Conservation (phyloP, 371 early-diverging fungal genomes). For the Catenaria anguillulae region DNA sequence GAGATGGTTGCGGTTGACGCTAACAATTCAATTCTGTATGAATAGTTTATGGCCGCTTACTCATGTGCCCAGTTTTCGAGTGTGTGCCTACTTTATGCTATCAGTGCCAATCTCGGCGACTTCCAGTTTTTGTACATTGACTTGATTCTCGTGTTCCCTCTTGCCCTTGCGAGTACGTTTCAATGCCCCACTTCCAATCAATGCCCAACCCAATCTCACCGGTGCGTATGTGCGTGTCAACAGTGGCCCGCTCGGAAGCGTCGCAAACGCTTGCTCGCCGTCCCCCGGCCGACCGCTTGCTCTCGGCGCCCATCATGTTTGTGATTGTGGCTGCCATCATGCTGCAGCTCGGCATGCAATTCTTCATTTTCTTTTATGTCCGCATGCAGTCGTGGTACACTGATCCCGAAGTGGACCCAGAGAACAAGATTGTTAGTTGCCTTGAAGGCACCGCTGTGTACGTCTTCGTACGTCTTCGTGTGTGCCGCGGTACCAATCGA, state of each 20-base stretch:
- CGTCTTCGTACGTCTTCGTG: conserved; percentile 18
- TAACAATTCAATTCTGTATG: too few species aligned
- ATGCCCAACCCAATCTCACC: too few species aligned
- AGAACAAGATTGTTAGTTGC: conserved; percentile 50
- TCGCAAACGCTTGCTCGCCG: conserved; percentile 50
- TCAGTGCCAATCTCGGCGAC: conserved; percentile 77
- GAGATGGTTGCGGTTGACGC: too few species aligned
- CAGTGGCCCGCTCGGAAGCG: conserved; percentile 76
- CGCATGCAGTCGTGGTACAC: conserved; percentile 59
- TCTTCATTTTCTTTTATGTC: conserved; percentile 52
- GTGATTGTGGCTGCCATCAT: conserved; percentile 61
- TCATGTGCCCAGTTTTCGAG: too few species aligned
- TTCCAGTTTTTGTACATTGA: conserved; percentile 78
- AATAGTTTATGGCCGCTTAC: too few species aligned
- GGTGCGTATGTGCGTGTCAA: too few species aligned
- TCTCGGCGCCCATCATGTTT: conserved; percentile 75
- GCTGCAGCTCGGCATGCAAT: conserved; percentile 59
- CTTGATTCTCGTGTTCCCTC: conserved; percentile 71
- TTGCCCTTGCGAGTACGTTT: conserved; percentile 79
- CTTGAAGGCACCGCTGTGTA: conserved; percentile 85
- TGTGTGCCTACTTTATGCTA: conserved; percentile 70
- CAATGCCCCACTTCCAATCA: too few species aligned
- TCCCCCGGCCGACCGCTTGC: conserved; percentile 76
- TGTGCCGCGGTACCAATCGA: too few species aligned
- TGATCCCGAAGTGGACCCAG: conserved; percentile 43